Conservation (phyloP, 2,329 filamentous ascomycete genomes). For the Pseudomassariella vexata region DNA sequence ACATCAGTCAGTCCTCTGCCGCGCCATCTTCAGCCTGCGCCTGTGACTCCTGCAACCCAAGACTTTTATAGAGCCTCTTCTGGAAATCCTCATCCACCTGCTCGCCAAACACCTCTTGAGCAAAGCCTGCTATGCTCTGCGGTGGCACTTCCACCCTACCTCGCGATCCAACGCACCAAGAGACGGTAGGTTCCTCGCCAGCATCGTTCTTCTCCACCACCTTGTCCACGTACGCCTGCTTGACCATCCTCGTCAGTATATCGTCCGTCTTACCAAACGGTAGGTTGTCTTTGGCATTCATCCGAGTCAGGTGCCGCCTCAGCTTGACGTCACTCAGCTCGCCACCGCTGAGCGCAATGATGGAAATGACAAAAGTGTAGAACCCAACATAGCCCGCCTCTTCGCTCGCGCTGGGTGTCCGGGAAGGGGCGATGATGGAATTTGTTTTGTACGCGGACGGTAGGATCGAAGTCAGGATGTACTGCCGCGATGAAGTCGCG, state of each 20-base stretch:
- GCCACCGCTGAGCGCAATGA: slow-evolving; percentile 72
- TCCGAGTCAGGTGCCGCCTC: slow-evolving; percentile 64
- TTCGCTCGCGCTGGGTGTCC: slow-evolving; percentile 55
- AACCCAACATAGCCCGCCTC: slow-evolving; percentile 80
- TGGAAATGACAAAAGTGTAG: slow-evolving; percentile 71
- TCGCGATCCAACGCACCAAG: slow-evolving; percentile 79
- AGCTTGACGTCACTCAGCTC: slow-evolving; percentile 73
- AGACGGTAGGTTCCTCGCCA: slow-evolving; percentile 70
- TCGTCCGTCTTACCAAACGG: slow-evolving; percentile 71
- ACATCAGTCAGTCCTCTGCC: slow-evolving; percentile 12
- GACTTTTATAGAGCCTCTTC: slow-evolving; percentile 53
- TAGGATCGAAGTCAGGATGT: slow-evolving; percentile 70
- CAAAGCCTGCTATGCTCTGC: slow-evolving; percentile 67
- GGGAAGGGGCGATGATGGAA: slow-evolving; percentile 62
- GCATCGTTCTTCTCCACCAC: slow-evolving; percentile 55
- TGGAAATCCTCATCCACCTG: slow-evolving; percentile 46
- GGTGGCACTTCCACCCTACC: slow-evolving; percentile 80
- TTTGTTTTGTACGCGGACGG: slow-evolving; percentile 62
- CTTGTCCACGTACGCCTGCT: slow-evolving; percentile 77
- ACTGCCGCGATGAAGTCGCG: slow-evolving; percentile 59
- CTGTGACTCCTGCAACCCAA: slow-evolving; percentile 41
- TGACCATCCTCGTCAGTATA: slow-evolving; percentile 67
- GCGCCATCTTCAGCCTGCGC: slow-evolving; percentile 11
- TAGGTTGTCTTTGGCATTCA: slow-evolving; percentile 71
- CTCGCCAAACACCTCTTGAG: slow-evolving; percentile 54